These are phyloP conservation scores for Boletus eberwhitei DNA, from an alignment of 768 basidiomycete species.

Conservation along the genomic window DNA sequence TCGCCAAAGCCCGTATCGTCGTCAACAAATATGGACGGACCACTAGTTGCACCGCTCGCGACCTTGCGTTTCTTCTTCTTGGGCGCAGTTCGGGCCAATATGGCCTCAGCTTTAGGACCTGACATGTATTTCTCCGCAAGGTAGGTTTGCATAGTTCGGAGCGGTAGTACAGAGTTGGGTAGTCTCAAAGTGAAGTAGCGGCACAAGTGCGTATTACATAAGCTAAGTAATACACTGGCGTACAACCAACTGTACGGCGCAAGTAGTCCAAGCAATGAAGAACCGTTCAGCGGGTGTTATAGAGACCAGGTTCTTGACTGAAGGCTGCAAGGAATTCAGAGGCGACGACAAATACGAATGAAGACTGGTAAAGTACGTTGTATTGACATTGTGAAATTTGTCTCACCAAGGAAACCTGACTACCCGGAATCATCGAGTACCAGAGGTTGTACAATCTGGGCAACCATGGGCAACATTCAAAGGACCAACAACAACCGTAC, in stretches of 20 bases:
- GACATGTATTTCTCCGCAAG: constrained; percentile 94
- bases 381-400: not conserved
- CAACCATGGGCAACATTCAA: not conserved
- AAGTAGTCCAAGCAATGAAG: not conserved
- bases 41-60: constrained; percentile 20
- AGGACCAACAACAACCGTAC: not conserved
- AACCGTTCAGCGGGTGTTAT: not conserved
- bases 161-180: not conserved
- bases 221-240: too few species aligned
- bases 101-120: constrained; percentile 93
- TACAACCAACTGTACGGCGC: too few species aligned
- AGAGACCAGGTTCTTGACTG: not conserved
- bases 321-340: not conserved
- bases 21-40: constrained; percentile 47
- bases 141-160: constrained; percentile 63
- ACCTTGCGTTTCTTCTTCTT: constrained; percentile 71
- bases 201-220: constrained; percentile 1
- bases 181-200: not conserved
- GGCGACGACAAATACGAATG: not conserved
- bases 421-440: not conserved
- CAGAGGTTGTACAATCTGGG: not conserved
- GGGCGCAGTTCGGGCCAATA: constrained; percentile 61
- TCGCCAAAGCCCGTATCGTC: constrained; percentile 72
- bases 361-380: not conserved
- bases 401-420: too few species aligned